Base-by-base conservation (phyloP, 495 filamentous ascomycete species). In the Jackrogersella multiformis region DNA sequence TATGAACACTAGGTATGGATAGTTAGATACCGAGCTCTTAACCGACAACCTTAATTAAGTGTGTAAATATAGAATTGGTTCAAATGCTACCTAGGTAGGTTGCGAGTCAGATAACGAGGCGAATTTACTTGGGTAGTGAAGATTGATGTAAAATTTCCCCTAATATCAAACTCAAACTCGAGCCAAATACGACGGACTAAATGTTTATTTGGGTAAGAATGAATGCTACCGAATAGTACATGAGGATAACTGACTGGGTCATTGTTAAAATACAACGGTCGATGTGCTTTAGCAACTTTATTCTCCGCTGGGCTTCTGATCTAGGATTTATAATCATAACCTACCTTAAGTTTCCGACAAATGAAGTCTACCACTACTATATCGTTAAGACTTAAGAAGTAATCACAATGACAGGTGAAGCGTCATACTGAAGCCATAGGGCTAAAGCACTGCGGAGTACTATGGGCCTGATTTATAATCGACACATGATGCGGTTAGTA, bases 101-200 rank as follows among this genome's bases (percentile, higher is more conserved):
- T 28, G 38, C 61, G 66, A 70, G 61, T 66, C 62, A 70, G 41
- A 41, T 20, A 4, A 18, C 18, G 20, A 18, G 24, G 30, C 20
- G 45, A 26, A 49, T 49, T 20, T 13, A 21, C 23, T 2, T 32
- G 5, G 28, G 24, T 32, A 12, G 52, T 57, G 15, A 46, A 48
- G 18, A 61, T 54, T 45, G n/a, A 38, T 21, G 16, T 21, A 44
- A n/a, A n/a, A 32, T 36, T 32, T 53, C 32, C 24, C 38, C 15
- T 6, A 35, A 20, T 26, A 20, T 34, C 38, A 12, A 48, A 62
- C 36, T 53, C 13, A 18, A 45, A 23, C 12, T 42, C 5, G 12
- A 32, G 28, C 45, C 16, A 32, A 49, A 10, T 6, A 16, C 28
- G 18, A 20, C 28, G 45, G 26, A 3, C 2, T 4, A 49, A 30